phyloP scores from a whole-genome alignment of 768 basidiomycete genomes.

The Gyrodon lividus region DNA sequence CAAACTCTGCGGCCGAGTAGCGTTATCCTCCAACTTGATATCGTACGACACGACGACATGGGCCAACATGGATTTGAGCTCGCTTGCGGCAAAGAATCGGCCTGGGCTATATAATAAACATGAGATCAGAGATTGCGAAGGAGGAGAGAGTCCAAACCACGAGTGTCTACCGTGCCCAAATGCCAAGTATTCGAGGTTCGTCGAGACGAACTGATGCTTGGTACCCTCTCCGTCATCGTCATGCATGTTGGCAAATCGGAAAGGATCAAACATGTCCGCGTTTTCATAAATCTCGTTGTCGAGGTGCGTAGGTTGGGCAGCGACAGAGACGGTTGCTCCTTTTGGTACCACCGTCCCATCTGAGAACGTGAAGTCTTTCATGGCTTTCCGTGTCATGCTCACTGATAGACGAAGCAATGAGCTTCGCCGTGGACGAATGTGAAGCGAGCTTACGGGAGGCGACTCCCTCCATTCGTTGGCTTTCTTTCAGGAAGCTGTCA shows the following conservation, averaged over 20 bases:
- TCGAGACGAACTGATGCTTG: slow-evolving; percentile 36
- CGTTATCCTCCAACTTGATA: slow-evolving; percentile 5
- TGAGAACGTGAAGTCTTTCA: slow-evolving; percentile 33
- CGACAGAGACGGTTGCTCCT: slow-evolving; percentile 26
- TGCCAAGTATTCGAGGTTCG: slow-evolving; percentile 30
- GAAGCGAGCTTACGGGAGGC: slow-evolving; percentile 14
- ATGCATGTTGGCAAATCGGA: slow-evolving; percentile 42
- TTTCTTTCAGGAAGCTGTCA: slow-evolving; percentile 40
- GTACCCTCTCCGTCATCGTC: slow-evolving; percentile 31
- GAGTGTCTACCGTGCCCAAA: slow-evolving; percentile 36
- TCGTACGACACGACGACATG: slow-evolving; percentile 34
- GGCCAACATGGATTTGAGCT: slow-evolving; percentile 46
- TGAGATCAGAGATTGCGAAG: slow-evolving; percentile 19
- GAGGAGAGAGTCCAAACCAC: slow-evolving; percentile 34
- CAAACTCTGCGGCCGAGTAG: background rate
- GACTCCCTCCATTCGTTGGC: slow-evolving; percentile 30
- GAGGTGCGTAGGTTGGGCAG: slow-evolving; percentile 19
- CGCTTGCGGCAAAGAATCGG: slow-evolving; percentile 42
- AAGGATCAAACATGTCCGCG: slow-evolving; percentile 41
- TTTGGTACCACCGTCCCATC: slow-evolving; percentile 35
- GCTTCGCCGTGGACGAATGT: background rate
- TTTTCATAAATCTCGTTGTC: slow-evolving; percentile 28
- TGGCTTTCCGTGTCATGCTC: slow-evolving; percentile 28
- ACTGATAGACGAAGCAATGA: slow-evolving; percentile 14
- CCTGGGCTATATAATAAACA: slow-evolving; percentile 5